Percentiles rank a stretch among this genome's conserved stretches.
Conservation (phyloP, 1,139 yeast species). For the Diutina mesorugosa region DNA sequence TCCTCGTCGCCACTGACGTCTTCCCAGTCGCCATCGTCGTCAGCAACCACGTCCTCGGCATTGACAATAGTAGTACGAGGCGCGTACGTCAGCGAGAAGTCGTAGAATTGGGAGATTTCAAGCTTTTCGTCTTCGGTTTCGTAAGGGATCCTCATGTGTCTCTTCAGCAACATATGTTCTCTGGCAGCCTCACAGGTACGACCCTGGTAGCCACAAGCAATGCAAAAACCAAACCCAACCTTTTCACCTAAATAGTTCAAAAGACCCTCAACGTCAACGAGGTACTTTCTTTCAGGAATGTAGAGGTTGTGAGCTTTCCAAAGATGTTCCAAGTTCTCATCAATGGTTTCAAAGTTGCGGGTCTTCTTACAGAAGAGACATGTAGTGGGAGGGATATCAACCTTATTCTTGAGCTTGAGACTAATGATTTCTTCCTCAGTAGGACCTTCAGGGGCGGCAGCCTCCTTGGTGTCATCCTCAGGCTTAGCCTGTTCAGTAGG, state of each 20-base stretch:
- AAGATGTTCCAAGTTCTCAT: slow-evolving; percentile 55
- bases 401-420: slow-evolving; percentile 46
- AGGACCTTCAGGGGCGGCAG: slow-evolving; percentile 12
- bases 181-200: slow-evolving; percentile 74
- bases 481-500: not conserved
- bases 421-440: slow-evolving; percentile 38
- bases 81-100: slow-evolving; percentile 55
- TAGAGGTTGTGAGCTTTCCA: slow-evolving; percentile 68
- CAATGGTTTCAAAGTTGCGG: slow-evolving; percentile 23
- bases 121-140: slow-evolving; percentile 72
- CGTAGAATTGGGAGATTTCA: slow-evolving; percentile 75
- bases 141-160: slow-evolving; percentile 84
- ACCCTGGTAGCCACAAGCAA: slow-evolving; percentile 78
- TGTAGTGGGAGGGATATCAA: slow-evolving; percentile 47
- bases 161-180: slow-evolving; percentile 76
- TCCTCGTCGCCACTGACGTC: not conserved
- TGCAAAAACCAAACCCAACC: slow-evolving; percentile 76
- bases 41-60: slow-evolving; percentile 9
- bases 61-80: not conserved
- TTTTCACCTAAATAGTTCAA: slow-evolving; percentile 67
- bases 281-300: slow-evolving; percentile 67
- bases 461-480: slow-evolving; percentile 4
- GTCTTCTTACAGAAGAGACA: slow-evolving; percentile 57
- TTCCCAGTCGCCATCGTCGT: slow-evolving; percentile 2
- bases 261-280: slow-evolving; percentile 60